Percentiles rank a stretch among this genome's conserved stretches.
These are phyloP conservation scores for Ogataea nonfermentans DNA, from an alignment of 805 yeast genomes.

Conservation along the genomic window DNA sequence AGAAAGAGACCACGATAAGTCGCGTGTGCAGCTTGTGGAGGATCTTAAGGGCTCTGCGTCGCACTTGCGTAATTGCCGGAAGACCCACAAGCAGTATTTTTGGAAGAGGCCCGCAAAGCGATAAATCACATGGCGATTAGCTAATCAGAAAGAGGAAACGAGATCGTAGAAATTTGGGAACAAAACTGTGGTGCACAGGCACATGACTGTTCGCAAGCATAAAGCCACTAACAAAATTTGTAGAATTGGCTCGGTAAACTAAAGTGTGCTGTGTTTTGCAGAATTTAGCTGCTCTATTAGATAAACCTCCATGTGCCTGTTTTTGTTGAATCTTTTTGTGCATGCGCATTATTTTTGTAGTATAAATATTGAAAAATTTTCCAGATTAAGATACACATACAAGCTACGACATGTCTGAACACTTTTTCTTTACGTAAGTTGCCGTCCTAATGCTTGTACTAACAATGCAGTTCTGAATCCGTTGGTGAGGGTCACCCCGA, in stretches of 20 bases:
- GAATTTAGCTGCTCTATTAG: not conserved
- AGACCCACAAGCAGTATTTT: conserved; percentile 86
- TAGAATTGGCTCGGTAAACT: too few species aligned
- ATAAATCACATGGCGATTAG: conserved; percentile 13
- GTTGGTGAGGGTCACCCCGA: conserved; percentile 96
- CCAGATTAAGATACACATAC: conserved; percentile 6
- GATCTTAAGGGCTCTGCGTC: conserved; percentile 79
- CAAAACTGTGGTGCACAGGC: too few species aligned
- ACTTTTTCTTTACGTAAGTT: conserved; percentile 34
- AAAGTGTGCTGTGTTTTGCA: too few species aligned
- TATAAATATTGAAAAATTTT: conserved; percentile 15
- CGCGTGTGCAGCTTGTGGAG: conserved; percentile 67
- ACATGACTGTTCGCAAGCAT: too few species aligned
- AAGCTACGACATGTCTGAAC: conserved; percentile 24
- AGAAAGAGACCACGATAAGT: conserved; percentile 72
- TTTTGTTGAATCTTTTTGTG: conserved; percentile 13
- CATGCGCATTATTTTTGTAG: conserved; percentile 11
- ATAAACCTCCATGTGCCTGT: conserved; percentile 10
- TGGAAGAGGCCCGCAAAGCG: conserved; percentile 56
- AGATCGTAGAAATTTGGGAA: not conserved
- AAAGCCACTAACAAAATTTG: too few species aligned
- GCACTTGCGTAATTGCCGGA: conserved; percentile 79
- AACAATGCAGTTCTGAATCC: conserved; percentile 66
- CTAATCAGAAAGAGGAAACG: conserved; percentile 6
- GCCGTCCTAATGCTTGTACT: not conserved